phyloP scores from a whole-genome alignment of 306 rosid species.

The Crataegus laevigata region DNA sequence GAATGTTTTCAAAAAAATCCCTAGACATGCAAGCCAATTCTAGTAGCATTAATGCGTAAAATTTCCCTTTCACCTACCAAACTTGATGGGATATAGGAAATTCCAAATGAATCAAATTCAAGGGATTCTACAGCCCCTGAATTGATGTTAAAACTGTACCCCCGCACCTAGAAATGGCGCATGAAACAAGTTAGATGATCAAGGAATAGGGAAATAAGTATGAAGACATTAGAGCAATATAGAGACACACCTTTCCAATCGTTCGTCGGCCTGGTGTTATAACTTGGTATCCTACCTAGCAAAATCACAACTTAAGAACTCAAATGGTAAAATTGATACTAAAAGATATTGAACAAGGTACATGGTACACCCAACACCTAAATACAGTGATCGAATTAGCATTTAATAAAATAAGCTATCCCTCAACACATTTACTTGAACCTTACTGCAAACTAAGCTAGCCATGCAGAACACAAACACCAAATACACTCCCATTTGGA shows the following conservation, averaged over 20 bases:
- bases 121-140: conserved; percentile 82
- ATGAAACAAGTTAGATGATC: conserved; percentile 11
- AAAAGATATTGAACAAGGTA: background rate
- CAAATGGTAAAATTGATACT: background rate
- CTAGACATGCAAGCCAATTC: background rate
- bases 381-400: background rate
- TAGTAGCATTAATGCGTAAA: background rate
- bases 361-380: background rate
- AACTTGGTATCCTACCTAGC: conserved; percentile 90
- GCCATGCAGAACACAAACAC: background rate
- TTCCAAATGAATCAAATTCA: conserved; percentile 89
- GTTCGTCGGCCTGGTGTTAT: conserved; percentile 71
- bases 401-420: background rate
- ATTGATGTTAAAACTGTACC: conserved; percentile 76
- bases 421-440: background rate
- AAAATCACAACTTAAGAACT: conserved; percentile 29
- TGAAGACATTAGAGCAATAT: background rate
- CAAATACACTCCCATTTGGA: background rate
- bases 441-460: background rate
- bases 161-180: conserved; percentile 57
- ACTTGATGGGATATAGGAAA: conserved; percentile 82
- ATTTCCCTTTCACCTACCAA: conserved; percentile 43
- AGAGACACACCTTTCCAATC: conserved; percentile 66
- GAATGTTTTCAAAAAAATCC: background rate
- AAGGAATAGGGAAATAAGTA: background rate